Evolutionary conservation across 495 filamentous ascomycete genomes (phyloP), one percentile per base, ranked within the genome.

Genomic region (Evernia prunastri): DNA sequence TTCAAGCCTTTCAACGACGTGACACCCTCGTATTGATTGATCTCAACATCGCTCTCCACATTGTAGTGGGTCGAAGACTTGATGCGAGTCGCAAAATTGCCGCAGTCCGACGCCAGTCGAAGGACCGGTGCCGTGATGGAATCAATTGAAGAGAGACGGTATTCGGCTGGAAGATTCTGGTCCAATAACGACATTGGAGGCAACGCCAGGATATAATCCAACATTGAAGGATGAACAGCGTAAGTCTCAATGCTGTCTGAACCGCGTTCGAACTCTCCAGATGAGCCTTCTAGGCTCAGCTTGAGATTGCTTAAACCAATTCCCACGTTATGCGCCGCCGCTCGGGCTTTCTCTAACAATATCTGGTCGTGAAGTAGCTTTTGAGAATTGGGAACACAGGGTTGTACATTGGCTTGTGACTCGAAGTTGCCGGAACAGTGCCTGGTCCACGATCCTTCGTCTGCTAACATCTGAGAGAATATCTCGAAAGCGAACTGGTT

Each of bases 181-280:
- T 63, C 27, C 6, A 63, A 15, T 8, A 68, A 6, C 13, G 63
- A 57, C 17, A 61, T 63, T 17, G 49, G 49, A 8, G 58, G 62
- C 18, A 70, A 58, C n/a, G 9, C 27, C 4, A 69, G 37, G 23
- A 70, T 43, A 27, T 40, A 42, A 33, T 18, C n/a, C 7, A 70
- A 35, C 9, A 36, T 17, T n/a, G 43, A 25, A 5, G 66, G 68
- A 39, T 70, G 8, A 4, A 70, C 37, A 11, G 15, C 4, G 47
- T 66, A 68, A 0, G 36, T 17, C n/a, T 66, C 58, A 6, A 35
- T n/a, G 3, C 33, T 9, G 15, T 68, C 31, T 43, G 23, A 6
- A 3, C 8, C 1, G 15, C 36, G 33, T 18, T 6, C n/a, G 25
- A 69, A 61, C 17, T 63, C 31, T 25, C 68, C 68, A 29, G 10